These are phyloP conservation scores for maize (Zea mays) DNA, from an alignment of 176 grass and related monocot genomes.

Conservation along the genomic window Zm-B73-REFERENCE-NAM-5.0 NC_050101.1:166855001-166855500, in stretches of 20 bases:
- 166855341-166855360: constrained; percentile 18
- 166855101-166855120: too few species aligned
- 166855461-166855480: not conserved
- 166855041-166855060: too few species aligned
- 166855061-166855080: too few species aligned
- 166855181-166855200: too few species aligned
- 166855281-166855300: constrained; percentile 31
- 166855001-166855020: too few species aligned
- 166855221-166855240: constrained; percentile 78
- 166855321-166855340: constrained; percentile 20
- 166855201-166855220: constrained; percentile 70
- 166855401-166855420: constrained; percentile 16
- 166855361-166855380: constrained; percentile 20
- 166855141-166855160: too few species aligned
- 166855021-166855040: too few species aligned
- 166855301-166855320: constrained; percentile 33
- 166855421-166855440: constrained; percentile 42
- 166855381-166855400: constrained; percentile 28
- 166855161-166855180: too few species aligned
- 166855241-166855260: constrained; percentile 57
- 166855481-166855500: too few species aligned
- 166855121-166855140: too few species aligned
- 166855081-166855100: too few species aligned
- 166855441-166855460: constrained; percentile 22
- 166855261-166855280: constrained; percentile 54